These are phyloP conservation scores for Peronospora farinosa DNA, from an alignment of 352 stramenopile genomes.

Conservation along the genomic window DNA sequence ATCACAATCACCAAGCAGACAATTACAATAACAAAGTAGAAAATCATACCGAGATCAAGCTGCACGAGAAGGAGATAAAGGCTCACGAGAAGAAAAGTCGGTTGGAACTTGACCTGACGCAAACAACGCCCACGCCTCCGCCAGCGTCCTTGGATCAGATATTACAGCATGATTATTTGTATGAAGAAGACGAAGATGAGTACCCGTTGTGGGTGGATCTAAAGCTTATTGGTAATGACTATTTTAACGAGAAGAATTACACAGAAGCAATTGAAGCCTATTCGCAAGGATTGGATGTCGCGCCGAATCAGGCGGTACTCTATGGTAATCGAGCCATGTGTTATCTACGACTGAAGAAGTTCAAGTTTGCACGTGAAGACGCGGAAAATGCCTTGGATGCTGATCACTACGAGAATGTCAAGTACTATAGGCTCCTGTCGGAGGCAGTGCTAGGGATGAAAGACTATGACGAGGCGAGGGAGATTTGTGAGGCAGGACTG, in stretches of 20 bases:
- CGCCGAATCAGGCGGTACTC: constrained; percentile 26
- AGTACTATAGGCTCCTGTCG: constrained; percentile 35
- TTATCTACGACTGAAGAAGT: constrained; percentile 27
- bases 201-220: constrained; percentile 24
- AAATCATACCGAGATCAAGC: constrained; percentile 1
- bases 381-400: constrained; percentile 31
- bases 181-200: constrained; percentile 18
- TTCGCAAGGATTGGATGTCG: constrained; percentile 22
- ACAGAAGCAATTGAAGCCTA: constrained; percentile 29
- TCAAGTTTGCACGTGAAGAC: constrained; percentile 27
- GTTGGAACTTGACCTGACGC: neutral
- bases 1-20: neutral
- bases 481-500: constrained; percentile 35
- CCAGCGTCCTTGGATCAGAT: constrained; percentile 21
- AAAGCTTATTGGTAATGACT: constrained; percentile 32
- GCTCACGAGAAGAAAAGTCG: neutral
- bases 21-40: neutral
- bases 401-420: constrained; percentile 25
- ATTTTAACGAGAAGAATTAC: constrained; percentile 33
- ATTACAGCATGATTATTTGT: constrained; percentile 25
- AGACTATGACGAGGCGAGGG: constrained; percentile 28
- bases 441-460: constrained; percentile 34
- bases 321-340: constrained; percentile 34
- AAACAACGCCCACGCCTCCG: constrained; percentile 4
- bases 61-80: neutral